A percentile compares a stretch with the other conserved stretches of the same genome.
Conservation (phyloP, 23 red algal species). For the Gracilaria caudata region DNA sequence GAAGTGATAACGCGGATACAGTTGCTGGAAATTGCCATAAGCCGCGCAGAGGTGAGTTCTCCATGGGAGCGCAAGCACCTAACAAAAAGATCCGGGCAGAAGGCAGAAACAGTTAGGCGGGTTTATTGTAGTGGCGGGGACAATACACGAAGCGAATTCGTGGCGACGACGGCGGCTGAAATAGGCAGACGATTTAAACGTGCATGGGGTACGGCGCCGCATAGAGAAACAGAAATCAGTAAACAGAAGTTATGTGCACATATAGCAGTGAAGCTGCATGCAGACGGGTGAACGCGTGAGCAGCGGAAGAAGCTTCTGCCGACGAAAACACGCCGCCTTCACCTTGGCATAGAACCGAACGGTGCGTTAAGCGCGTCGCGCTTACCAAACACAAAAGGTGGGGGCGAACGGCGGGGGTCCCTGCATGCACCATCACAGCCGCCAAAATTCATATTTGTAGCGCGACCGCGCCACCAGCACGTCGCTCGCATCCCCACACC, state of each 20-base stretch:
- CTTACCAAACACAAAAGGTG: background rate
- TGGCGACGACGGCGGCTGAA: slow-evolving; percentile 19
- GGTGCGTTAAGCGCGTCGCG: background rate
- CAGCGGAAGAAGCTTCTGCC: background rate
- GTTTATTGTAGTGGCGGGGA: background rate
- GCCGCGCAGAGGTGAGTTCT: slow-evolving; percentile 30
- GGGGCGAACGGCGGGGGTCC: background rate
- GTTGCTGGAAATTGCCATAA: slow-evolving; percentile 68
- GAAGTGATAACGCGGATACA: slow-evolving; percentile 5
- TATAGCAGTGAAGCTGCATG: background rate
- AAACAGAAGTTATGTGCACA: too few relatives aligned
- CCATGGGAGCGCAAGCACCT: slow-evolving; percentile 1
- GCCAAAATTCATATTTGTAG: background rate
- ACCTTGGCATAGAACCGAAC: background rate
- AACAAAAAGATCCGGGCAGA: background rate
- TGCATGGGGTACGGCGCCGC: background rate
- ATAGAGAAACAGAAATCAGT: background rate
- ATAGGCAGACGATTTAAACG: slow-evolving; percentile 16
- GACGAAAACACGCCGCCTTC: background rate
- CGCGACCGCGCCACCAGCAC: background rate
- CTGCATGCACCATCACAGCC: background rate
- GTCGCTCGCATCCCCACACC: slow-evolving; percentile 36
- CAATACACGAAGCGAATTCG: background rate
- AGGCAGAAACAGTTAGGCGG: background rate
- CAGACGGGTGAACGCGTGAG: background rate